Conservation (phyloP, 2,329 filamentous ascomycete species). For the Exophiala oligosperma region DNA sequence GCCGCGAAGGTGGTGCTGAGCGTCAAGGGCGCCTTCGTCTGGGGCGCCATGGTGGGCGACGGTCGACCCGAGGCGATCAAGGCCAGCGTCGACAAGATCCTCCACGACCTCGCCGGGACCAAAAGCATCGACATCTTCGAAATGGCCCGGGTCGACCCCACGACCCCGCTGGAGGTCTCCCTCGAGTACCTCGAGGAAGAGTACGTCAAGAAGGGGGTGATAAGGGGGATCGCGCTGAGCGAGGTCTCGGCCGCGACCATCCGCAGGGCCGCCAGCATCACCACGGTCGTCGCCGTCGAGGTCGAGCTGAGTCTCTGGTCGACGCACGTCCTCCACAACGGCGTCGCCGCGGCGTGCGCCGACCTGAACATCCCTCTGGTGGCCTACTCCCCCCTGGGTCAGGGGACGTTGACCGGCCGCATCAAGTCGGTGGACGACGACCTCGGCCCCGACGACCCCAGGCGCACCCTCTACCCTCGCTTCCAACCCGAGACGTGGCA, state of each 20-base stretch:
- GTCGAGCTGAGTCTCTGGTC: slow-evolving; percentile 60
- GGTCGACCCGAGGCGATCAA: background rate
- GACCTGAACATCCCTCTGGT: slow-evolving; percentile 60
- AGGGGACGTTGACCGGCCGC: slow-evolving; percentile 55
- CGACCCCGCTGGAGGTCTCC: slow-evolving; percentile 50
- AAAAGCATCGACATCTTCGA: slow-evolving; percentile 60
- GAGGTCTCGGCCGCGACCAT: slow-evolving; percentile 46
- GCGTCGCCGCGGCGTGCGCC: slow-evolving; percentile 55
- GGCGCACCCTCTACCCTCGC: slow-evolving; percentile 42
- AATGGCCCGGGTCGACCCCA: slow-evolving; percentile 53
- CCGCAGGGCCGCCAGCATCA: slow-evolving; percentile 34
- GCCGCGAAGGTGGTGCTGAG: slow-evolving; percentile 61
- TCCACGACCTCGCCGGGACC: slow-evolving; percentile 52
- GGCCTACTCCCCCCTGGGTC: slow-evolving; percentile 60
- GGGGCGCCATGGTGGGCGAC: background rate
- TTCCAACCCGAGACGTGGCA: slow-evolving; percentile 53
- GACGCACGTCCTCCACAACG: slow-evolving; percentile 59
- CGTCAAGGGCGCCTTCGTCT: slow-evolving; percentile 56
- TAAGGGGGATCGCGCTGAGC: slow-evolving; percentile 43
- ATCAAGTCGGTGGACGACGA: slow-evolving; percentile 45
- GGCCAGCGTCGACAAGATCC: slow-evolving; percentile 53
- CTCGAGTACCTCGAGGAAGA: slow-evolving; percentile 33
- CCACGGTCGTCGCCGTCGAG: slow-evolving; percentile 53
- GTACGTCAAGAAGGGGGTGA: slow-evolving; percentile 39
- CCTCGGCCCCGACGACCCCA: slow-evolving; percentile 48